These are phyloP conservation scores for Hygrophorus pudorinus DNA, from an alignment of 768 basidiomycete species.

Conservation along the genomic window DNA sequence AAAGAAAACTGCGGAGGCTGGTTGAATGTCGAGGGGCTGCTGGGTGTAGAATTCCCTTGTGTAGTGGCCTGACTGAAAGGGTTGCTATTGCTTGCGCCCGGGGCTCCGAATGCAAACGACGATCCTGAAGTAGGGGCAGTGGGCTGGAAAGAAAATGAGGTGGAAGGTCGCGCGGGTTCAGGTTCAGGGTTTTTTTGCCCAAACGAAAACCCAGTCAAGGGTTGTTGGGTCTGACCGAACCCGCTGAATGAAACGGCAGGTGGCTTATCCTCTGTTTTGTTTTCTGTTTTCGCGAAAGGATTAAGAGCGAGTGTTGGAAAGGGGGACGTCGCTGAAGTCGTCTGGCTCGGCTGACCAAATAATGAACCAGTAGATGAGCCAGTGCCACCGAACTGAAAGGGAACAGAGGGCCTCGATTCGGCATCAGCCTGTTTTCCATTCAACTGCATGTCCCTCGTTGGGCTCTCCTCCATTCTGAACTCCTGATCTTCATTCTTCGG, in stretches of 20 bases:
- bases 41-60: slow-evolving; percentile 36
- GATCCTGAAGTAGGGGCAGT: slow-evolving; percentile 28
- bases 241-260: slow-evolving; percentile 22
- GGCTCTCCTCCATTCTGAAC: slow-evolving; percentile 77
- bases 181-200: slow-evolving; percentile 27
- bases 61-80: slow-evolving; percentile 30
- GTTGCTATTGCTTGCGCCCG: slow-evolving; percentile 22
- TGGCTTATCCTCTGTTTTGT: slow-evolving; percentile 33
- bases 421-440: slow-evolving; percentile 29
- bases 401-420: slow-evolving; percentile 28
- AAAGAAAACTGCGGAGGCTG: slow-evolving; percentile 38
- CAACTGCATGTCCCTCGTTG: slow-evolving; percentile 48
- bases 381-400: slow-evolving; percentile 40
- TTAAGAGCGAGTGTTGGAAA: slow-evolving; percentile 33
- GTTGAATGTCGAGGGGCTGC: slow-evolving; percentile 49
- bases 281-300: slow-evolving; percentile 37
- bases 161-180: slow-evolving; percentile 28
- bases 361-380: slow-evolving; percentile 21
- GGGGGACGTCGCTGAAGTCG: slow-evolving; percentile 25
- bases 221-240: slow-evolving; percentile 35
- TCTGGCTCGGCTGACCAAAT: slow-evolving; percentile 21
- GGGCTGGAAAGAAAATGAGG: slow-evolving; percentile 39
- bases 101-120: slow-evolving; percentile 36
- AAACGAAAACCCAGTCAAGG: slow-evolving; percentile 34
- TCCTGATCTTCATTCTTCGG: slow-evolving; percentile 56